Evolutionary conservation across 2,329 filamentous ascomycete genomes (phyloP).

Genomic region (Zasmidium citrigriseum): DNA sequence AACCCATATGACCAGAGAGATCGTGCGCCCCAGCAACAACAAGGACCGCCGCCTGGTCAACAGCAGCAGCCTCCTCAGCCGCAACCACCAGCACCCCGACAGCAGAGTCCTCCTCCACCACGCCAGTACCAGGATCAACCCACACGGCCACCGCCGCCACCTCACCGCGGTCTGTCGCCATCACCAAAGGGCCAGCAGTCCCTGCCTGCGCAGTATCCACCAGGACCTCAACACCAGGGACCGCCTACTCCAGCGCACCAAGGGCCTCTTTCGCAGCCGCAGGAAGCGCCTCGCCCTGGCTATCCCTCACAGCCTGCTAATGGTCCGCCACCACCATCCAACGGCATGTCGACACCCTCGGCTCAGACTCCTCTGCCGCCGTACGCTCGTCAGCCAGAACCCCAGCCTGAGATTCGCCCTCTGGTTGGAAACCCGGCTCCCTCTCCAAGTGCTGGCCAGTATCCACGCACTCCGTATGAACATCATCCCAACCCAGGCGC

Average conservation of each 20-base stretch:
- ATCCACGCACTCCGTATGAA: conserved; percentile 74
- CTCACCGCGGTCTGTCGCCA: conserved; percentile 56
- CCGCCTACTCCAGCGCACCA: conserved; percentile 54
- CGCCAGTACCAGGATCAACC: conserved; percentile 50
- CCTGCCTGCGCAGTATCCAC: conserved; percentile 54
- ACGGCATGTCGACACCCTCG: conserved; percentile 46
- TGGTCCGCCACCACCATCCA: conserved; percentile 22
- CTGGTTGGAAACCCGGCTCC: conserved; percentile 76
- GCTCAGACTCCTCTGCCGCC: conserved; percentile 61
- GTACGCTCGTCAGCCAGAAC: conserved; percentile 63
- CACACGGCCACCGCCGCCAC: conserved; percentile 46
- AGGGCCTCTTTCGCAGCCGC: conserved; percentile 23
- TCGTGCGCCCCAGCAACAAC: conserved; percentile 66
- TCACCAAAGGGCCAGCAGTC: conserved; percentile 61
- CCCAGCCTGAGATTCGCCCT: conserved; percentile 78
- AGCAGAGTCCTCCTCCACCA: conserved; percentile 57
- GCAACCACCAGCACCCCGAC: conserved; percentile 48
- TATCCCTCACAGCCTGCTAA: conserved; percentile 28
- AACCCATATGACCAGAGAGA: conserved; percentile 84
- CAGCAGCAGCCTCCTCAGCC: conserved; percentile 39
- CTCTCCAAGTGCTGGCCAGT: conserved; percentile 80
- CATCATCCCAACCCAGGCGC: conserved; percentile 67
- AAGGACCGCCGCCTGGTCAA: conserved; percentile 50
- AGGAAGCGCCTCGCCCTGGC: conserved; percentile 24
- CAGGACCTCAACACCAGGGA: conserved; percentile 44